phyloP scores from a whole-genome alignment of 805 yeast species.

The Myxozyma mucilagina region DNA sequence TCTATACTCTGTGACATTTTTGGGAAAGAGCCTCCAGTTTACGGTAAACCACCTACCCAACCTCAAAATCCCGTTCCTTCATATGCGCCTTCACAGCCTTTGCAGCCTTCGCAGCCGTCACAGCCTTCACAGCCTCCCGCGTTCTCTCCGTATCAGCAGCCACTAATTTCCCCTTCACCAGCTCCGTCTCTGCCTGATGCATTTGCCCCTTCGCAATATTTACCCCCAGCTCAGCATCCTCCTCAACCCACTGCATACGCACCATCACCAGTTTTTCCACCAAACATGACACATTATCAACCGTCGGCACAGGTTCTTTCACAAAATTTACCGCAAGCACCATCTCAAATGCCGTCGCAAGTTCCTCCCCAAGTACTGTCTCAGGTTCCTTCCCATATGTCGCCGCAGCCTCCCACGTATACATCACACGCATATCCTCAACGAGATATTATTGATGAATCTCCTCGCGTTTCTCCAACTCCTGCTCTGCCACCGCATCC shows the following conservation, averaged over 20 bases:
- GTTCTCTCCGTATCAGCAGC: constrained; percentile 4
- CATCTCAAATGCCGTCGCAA: too few relatives aligned
- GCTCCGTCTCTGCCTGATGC: background rate
- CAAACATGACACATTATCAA: too few relatives aligned
- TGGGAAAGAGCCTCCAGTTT: constrained; percentile 50
- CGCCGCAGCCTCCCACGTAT: background rate
- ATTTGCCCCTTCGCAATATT: background rate
- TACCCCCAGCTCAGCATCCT: constrained; percentile 9
- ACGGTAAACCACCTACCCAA: constrained; percentile 39
- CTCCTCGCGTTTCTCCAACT: constrained; percentile 3
- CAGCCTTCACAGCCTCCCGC: background rate
- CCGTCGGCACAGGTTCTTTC: too few relatives aligned
- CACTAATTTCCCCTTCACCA: background rate
- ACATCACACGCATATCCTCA: background rate
- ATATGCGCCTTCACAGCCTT: constrained; percentile 2
- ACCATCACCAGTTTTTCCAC: background rate
- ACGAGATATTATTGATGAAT: constrained; percentile 17
- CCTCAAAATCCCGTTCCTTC: constrained; percentile 11
- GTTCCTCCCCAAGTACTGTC: too few relatives aligned
- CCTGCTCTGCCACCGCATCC: constrained; percentile 44
- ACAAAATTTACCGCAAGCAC: too few relatives aligned
- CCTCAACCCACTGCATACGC: background rate
- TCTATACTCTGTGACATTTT: constrained; percentile 43
- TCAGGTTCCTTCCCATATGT: background rate
- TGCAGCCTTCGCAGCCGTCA: constrained; percentile 3